These are phyloP conservation scores for Erysimum pusillum DNA, from an alignment of 441 rosid species.

Conservation along the genomic window DNA sequence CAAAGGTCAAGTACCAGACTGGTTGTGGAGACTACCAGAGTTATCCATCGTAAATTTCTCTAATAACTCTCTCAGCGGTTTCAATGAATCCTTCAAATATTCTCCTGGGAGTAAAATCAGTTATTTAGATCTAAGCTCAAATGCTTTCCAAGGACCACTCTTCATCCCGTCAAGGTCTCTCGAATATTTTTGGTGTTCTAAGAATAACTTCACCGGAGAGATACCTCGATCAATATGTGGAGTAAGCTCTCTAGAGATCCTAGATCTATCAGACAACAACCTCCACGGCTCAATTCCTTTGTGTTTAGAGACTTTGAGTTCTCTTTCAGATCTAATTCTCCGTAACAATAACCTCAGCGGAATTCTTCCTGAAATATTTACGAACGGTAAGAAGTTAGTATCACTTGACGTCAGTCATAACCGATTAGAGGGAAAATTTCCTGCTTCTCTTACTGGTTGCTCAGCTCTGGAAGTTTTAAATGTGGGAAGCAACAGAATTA, in stretches of 20 bases:
- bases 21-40: background rate
- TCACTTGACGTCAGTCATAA: constrained; percentile 56
- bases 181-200: constrained; percentile 37
- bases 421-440: constrained; percentile 47
- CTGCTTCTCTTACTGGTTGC: constrained; percentile 54
- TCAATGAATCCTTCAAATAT: background rate
- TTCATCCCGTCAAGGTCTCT: background rate
- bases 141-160: background rate
- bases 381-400: constrained; percentile 56
- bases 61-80: too few species aligned
- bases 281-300: constrained; percentile 50
- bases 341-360: constrained; percentile 49
- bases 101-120: background rate
- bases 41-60: background rate
- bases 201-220: constrained; percentile 32
- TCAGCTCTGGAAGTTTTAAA: constrained; percentile 49
- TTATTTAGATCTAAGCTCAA: background rate
- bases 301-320: constrained; percentile 36
- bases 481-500: constrained; percentile 53
- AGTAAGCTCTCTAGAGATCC: constrained; percentile 25
- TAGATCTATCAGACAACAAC: constrained; percentile 55
- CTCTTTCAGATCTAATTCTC: constrained; percentile 55
- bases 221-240: constrained; percentile 57
- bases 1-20: background rate
- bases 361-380: constrained; percentile 38